A percentile compares a stretch with the other conserved stretches of the same genome.
These are phyloP conservation scores for Sanguinoderma infundibulare DNA, from an alignment of 1,284 basidiomycete species.

Conservation along the genomic window DNA sequence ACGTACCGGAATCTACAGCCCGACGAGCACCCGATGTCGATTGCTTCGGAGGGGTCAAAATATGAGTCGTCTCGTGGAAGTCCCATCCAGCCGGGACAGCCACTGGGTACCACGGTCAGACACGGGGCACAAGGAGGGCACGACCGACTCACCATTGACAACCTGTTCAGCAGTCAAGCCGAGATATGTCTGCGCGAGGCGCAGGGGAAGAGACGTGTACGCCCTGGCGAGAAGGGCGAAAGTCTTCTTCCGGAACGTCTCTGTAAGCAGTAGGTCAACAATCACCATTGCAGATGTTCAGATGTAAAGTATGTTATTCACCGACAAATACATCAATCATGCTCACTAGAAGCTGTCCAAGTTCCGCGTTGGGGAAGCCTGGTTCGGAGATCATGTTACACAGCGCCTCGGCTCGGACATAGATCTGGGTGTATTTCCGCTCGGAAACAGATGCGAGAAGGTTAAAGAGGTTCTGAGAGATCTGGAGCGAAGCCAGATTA, in stretches of 20 bases:
- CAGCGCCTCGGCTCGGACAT: constrained; percentile 50
- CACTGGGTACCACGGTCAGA: constrained; percentile 36
- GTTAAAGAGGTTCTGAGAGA: constrained; percentile 49
- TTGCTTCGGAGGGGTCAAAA: constrained; percentile 44
- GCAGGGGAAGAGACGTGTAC: constrained; percentile 61
- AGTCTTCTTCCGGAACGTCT: constrained; percentile 55
- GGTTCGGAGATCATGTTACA: constrained; percentile 44
- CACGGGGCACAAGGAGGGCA: neutral
- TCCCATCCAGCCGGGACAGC: constrained; percentile 51
- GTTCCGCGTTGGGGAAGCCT: constrained; percentile 47
- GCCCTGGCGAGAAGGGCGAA: constrained; percentile 59
- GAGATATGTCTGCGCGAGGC: constrained; percentile 59
- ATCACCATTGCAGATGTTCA: neutral
- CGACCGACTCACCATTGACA: constrained; percentile 42
- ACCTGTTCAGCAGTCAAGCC: constrained; percentile 53
- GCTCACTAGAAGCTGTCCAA: constrained; percentile 47
- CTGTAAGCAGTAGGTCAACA: constrained; percentile 4
- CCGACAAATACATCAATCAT: constrained; percentile 56
- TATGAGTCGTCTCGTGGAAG: constrained; percentile 50
- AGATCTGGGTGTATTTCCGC: constrained; percentile 58
- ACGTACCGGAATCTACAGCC: neutral
- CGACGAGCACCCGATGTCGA: neutral
- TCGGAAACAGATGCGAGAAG: constrained; percentile 56
- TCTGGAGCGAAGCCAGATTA: constrained; percentile 42
- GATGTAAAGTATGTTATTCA: constrained; percentile 42